A percentile compares a stretch with the other conserved stretches of the same genome.
Evolutionary conservation across 2,329 filamentous ascomycete genomes (phyloP).

Genomic region (Lecanoromycetidae sp.): DNA sequence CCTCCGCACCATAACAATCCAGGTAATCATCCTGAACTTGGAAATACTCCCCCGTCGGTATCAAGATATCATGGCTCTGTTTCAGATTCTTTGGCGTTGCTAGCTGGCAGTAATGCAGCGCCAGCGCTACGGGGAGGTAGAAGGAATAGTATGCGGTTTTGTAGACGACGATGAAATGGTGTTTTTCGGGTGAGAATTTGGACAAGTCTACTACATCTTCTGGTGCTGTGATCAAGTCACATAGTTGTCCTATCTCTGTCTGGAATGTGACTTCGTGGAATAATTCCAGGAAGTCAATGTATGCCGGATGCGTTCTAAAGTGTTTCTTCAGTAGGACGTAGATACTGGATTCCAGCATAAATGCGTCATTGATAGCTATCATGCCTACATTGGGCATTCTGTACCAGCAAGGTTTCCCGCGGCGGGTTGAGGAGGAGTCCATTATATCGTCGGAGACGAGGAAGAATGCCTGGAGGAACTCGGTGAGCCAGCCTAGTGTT

Average conservation of each 20-base stretch:
- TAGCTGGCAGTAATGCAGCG: slow-evolving; percentile 71
- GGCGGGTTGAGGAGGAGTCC: slow-evolving; percentile 89
- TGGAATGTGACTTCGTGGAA: slow-evolving; percentile 93
- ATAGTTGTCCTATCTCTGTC: slow-evolving; percentile 89
- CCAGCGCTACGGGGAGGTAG: slow-evolving; percentile 90
- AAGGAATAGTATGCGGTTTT: slow-evolving; percentile 99
- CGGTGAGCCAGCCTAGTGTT: slow-evolving; percentile 90
- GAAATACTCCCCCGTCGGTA: slow-evolving; percentile 97
- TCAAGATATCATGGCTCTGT: slow-evolving; percentile 80
- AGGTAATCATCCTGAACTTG: slow-evolving; percentile 98
- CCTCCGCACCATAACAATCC: slow-evolving; percentile 88
- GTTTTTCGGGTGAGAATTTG: slow-evolving; percentile 94
- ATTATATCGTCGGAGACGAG: slow-evolving; percentile 98
- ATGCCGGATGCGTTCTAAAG: slow-evolving; percentile 76
- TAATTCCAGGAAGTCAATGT: slow-evolving; percentile 84
- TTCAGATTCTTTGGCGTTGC: slow-evolving; percentile 83
- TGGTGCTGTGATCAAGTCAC: slow-evolving; percentile 88
- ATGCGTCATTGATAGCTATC: slow-evolving; percentile 96
- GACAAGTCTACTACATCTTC: slow-evolving; percentile 85
- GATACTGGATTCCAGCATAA: slow-evolving; percentile 86
- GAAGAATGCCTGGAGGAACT: slow-evolving; percentile 98
- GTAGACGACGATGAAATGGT: slow-evolving; percentile 97
- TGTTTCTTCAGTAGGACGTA: slow-evolving; percentile 87
- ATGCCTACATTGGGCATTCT: slow-evolving; percentile 77
- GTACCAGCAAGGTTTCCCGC: slow-evolving; percentile 95